These are phyloP conservation scores for Melastoma candidum DNA, from an alignment of 441 rosid species.

Conservation along the genomic window DNA sequence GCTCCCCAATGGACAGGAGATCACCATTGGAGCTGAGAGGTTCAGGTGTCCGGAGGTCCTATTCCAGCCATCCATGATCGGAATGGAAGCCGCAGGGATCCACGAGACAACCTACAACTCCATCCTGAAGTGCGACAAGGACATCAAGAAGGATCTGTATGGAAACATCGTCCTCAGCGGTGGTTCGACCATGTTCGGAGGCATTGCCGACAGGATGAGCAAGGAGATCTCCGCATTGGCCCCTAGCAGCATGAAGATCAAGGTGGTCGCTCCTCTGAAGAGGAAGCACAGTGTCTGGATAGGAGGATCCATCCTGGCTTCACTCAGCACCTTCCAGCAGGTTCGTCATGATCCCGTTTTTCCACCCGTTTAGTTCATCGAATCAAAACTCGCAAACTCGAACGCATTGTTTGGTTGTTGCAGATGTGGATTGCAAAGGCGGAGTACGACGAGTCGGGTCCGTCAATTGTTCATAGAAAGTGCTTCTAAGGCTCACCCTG, in stretches of 20 bases:
- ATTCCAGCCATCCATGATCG: constrained; percentile 9
- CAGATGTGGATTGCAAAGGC: constrained; percentile 2
- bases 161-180: constrained; percentile 11
- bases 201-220: constrained; percentile 10
- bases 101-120: constrained; percentile 12
- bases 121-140: constrained; percentile 6
- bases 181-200: constrained; percentile 5
- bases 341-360: too few relatives aligned
- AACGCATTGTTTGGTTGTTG: too few relatives aligned
- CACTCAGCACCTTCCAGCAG: constrained; percentile 9
- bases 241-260: constrained; percentile 9
- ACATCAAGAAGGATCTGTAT: constrained; percentile 10
- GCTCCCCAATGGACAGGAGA: constrained; percentile 8
- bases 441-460: background rate
- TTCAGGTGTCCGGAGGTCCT: constrained; percentile 10
- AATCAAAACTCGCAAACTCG: too few relatives aligned
- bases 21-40: constrained; percentile 6
- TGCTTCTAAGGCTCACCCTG: constrained; percentile 1
- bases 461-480: constrained; percentile 6
- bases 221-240: constrained; percentile 10
- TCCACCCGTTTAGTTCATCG: too few relatives aligned
- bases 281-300: constrained; percentile 11
- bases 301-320: constrained; percentile 9
- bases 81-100: constrained; percentile 9
- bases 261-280: constrained; percentile 7